Conservation (phyloP, 257 asterid genomes). For the Datura wrightii region DNA sequence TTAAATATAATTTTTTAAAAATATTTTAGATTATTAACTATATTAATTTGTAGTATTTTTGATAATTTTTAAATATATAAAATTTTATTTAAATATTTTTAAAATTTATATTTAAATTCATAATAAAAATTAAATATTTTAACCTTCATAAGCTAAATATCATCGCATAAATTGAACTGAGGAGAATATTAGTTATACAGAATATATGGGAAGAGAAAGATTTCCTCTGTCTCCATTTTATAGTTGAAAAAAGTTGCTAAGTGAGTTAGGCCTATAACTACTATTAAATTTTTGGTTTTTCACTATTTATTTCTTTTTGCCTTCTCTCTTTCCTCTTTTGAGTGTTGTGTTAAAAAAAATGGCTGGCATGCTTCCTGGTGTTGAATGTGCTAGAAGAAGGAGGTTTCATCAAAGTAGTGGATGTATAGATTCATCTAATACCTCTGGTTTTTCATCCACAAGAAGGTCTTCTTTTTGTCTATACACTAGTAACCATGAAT, state of each 20-base stretch:
- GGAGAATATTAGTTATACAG: background rate
- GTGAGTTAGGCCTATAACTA: background rate
- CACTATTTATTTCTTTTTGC: background rate
- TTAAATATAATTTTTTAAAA: no score
- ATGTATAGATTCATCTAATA: constrained; percentile 40
- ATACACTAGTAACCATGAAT: constrained; percentile 47
- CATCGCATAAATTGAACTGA: no score
- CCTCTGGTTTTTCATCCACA: constrained; percentile 29
- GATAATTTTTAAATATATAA: no score
- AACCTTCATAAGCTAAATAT: no score
- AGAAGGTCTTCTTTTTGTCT: constrained; percentile 60
- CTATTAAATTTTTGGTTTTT: background rate
- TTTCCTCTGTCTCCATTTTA: background rate
- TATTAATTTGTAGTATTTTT: no score
- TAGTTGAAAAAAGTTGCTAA: background rate
- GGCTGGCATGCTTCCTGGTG: constrained; percentile 77
- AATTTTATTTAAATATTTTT: no score
- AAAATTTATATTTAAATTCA: no score
- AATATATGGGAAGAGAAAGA: background rate
- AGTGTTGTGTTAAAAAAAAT: constrained; percentile 34
- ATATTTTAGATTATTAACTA: no score
- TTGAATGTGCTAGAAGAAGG: constrained; percentile 69
- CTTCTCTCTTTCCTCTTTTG: background rate
- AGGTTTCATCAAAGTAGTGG: constrained; percentile 56
- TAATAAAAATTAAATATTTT: no score